Base-by-base conservation (phyloP, 352 stramenopile genomes). In the Phytophthora multivora region DNA sequence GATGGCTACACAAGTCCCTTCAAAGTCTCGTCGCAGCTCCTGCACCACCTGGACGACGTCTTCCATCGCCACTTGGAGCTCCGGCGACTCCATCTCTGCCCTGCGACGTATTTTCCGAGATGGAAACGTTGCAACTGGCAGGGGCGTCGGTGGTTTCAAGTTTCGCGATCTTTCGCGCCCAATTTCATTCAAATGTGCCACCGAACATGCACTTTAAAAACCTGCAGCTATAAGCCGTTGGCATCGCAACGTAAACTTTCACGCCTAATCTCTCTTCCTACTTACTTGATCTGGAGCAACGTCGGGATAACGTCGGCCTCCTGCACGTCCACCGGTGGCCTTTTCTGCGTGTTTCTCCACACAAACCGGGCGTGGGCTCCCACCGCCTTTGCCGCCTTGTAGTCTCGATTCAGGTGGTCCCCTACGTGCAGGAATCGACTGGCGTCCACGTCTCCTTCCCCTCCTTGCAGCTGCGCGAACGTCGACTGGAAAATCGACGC, bases 341-440 rank as follows among this genome's bases (percentile, higher is more conserved):
- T 11, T 15, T 15, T 9, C 0, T 50, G 18, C 2, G 30, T 23
- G 5, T 40, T 59, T 11, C 81, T 79, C 43, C 63, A 66, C 8
- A 91, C 42, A 47, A 89, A 60, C 15, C 62, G 51, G 19, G 80
- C 83, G 5, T 80, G 63, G 0, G 69, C 80, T 0, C 83, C 83
- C 2, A 73, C 47, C 0, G 60, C 66, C 11, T 52, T 57, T 0
- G 83, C 77, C 8, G 77, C 85, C 0, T 65, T 38, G 46, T 89
- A 90, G 59, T 94, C 85, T n/a, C 69, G 75, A 12, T 10, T 46
- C 4, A 23, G 30, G 45, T 94, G 74, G 43, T 94, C 85, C 0
- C 85, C 85, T 11, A 92, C 72, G 47, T 94, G 85, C 23, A 94
- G 50, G 52, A 80, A 75, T 16, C 31, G 50, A 38, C 10, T 63